phyloP scores from a whole-genome alignment of 2,329 filamentous ascomycete species.

The Cercospora janseana region DNA sequence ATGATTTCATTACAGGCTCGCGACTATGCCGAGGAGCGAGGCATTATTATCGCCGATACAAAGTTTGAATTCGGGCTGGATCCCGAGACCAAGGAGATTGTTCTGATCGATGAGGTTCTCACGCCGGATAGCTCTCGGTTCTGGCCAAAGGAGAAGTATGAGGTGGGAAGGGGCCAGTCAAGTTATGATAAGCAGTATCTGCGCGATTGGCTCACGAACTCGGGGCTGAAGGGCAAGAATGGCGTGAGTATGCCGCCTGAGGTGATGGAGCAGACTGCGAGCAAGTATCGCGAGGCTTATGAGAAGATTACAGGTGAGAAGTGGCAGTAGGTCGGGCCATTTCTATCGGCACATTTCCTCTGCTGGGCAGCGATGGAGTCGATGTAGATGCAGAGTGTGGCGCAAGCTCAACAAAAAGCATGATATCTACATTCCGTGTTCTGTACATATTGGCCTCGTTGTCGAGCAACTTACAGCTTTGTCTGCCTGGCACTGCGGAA shows the following conservation, averaged over 20 bases:
- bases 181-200: conserved; percentile 80
- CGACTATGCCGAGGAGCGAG: conserved; percentile 62
- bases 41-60: conserved; percentile 75
- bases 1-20: conserved; percentile 46
- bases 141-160: conserved; percentile 74
- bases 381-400: neutral
- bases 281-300: conserved; percentile 75
- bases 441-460: neutral
- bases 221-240: conserved; percentile 72
- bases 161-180: conserved; percentile 69
- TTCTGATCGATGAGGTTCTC: conserved; percentile 80
- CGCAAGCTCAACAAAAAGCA: neutral
- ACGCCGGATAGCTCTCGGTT: conserved; percentile 76
- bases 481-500: conserved; percentile 21
- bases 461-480: conserved; percentile 21
- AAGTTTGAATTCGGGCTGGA: conserved; percentile 73
- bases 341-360: too few species aligned
- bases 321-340: too few species aligned
- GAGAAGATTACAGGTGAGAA: conserved; percentile 52
- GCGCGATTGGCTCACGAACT: conserved; percentile 73
- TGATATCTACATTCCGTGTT: too few species aligned
- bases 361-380: too few species aligned
- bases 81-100: conserved; percentile 62
- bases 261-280: conserved; percentile 65
- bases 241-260: conserved; percentile 71